Evolutionary conservation across 2,329 filamentous ascomycete species (phyloP).

Genomic region (Raffaelea arxii): DNA sequence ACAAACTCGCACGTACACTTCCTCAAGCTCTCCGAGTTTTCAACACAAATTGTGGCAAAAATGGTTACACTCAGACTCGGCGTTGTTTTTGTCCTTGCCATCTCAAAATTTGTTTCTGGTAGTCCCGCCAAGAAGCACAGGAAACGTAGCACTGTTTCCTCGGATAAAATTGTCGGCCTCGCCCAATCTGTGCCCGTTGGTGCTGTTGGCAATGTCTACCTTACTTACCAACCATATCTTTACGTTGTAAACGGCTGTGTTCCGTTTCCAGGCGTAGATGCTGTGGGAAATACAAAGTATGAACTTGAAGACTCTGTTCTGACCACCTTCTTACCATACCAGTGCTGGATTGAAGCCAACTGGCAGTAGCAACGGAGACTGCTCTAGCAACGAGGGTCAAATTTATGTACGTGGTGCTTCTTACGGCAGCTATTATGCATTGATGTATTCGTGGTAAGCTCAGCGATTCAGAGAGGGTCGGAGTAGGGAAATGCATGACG

Average conservation of each 20-base stretch:
- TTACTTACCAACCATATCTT: slow-evolving; percentile 46
- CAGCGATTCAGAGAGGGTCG: not conserved
- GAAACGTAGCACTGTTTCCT: slow-evolving; percentile 18
- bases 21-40: no score
- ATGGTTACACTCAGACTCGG: no score
- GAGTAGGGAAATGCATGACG: not conserved
- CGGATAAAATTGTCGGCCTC: slow-evolving; percentile 38
- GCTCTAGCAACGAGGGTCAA: slow-evolving; percentile 25
- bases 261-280: slow-evolving; percentile 52
- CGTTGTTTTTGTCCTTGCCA: no score
- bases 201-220: slow-evolving; percentile 35
- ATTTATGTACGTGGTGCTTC: slow-evolving; percentile 24
- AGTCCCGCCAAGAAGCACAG: no score
- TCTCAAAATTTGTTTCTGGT: no score
- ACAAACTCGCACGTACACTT: no score
- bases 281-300: slow-evolving; percentile 45
- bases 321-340: not conserved
- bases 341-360: slow-evolving; percentile 25
- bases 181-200: slow-evolving; percentile 38
- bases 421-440: slow-evolving; percentile 20
- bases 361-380: slow-evolving; percentile 21
- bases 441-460: slow-evolving; percentile 30
- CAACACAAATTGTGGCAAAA: no score
- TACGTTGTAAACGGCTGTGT: slow-evolving; percentile 50
- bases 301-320: slow-evolving; percentile 6